Evolutionary conservation across 2,329 filamentous ascomycete genomes (phyloP).

Genomic region (Rutstroemia sydowiana): DNA sequence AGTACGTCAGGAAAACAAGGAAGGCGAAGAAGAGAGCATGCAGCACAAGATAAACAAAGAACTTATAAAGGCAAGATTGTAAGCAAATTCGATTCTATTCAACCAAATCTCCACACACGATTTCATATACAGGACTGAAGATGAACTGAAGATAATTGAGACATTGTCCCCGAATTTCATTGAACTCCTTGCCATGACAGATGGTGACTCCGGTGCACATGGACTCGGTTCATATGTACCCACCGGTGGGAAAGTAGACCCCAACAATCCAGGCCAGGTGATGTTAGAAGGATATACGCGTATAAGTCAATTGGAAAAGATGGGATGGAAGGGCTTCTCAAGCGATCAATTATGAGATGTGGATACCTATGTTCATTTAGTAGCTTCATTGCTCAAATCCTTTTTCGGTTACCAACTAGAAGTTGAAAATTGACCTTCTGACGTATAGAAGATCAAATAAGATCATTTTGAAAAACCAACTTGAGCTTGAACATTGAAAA

Average conservation of each 20-base stretch:
- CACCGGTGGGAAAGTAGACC: not conserved
- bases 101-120: not conserved
- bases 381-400: too few species aligned
- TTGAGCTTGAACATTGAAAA: too few species aligned
- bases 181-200: too few species aligned
- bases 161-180: too few species aligned
- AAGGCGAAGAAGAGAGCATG: not conserved
- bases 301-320: conserved; percentile 1
- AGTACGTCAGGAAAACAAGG: not conserved
- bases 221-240: too few species aligned
- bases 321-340: conserved; percentile 4
- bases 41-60: conserved; percentile 7
- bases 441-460: too few species aligned
- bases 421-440: too few species aligned
- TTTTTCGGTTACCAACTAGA: too few species aligned
- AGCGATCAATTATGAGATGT: conserved; percentile 5
- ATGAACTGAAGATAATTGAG: conserved; percentile 1
- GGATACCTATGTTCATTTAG: too few species aligned
- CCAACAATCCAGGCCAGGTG: not conserved
- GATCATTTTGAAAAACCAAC: too few species aligned
- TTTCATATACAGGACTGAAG: not conserved
- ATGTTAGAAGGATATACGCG: not conserved
- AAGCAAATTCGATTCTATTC: conserved; percentile 1
- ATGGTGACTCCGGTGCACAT: conserved; percentile 4
- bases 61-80: conserved; percentile 5